Evolutionary conservation across 2,329 filamentous ascomycete species (phyloP).

Genomic region (Trichoderma sp.): DNA sequence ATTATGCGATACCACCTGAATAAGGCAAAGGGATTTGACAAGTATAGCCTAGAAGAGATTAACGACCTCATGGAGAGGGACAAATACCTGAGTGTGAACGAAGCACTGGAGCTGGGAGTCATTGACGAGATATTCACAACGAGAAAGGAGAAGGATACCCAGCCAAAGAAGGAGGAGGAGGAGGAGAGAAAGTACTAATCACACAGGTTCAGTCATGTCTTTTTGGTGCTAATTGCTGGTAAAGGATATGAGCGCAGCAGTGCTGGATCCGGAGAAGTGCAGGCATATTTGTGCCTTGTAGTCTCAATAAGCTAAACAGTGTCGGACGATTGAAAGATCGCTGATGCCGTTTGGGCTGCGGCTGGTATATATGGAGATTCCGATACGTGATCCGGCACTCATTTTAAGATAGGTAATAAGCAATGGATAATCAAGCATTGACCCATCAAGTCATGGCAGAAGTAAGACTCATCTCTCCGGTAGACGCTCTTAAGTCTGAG

Average conservation of each 20-base stretch:
- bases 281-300: neutral
- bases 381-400: neutral
- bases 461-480: neutral
- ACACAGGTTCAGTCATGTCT: neutral
- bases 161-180: slow-evolving; percentile 24
- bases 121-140: slow-evolving; percentile 83
- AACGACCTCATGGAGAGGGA: slow-evolving; percentile 97
- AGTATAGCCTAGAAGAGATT: slow-evolving; percentile 78
- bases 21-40: slow-evolving; percentile 70
- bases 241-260: neutral
- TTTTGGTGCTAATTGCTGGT: neutral
- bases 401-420: neutral
- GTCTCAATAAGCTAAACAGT: neutral
- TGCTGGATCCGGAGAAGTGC: neutral
- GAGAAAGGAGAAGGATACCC: slow-evolving; percentile 50
- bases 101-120: slow-evolving; percentile 87
- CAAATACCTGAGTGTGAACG: slow-evolving; percentile 86
- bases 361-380: neutral
- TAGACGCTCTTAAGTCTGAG: neutral
- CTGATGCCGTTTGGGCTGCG: neutral
- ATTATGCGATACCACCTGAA: slow-evolving; percentile 90
- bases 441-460: neutral
- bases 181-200: slow-evolving; percentile 15
- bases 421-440: neutral
- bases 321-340: neutral